Percentiles rank a stretch among this genome's conserved stretches.
Evolutionary conservation across 805 yeast species (phyloP).

Genomic region (Teunomyces lycoperdinae): DNA sequence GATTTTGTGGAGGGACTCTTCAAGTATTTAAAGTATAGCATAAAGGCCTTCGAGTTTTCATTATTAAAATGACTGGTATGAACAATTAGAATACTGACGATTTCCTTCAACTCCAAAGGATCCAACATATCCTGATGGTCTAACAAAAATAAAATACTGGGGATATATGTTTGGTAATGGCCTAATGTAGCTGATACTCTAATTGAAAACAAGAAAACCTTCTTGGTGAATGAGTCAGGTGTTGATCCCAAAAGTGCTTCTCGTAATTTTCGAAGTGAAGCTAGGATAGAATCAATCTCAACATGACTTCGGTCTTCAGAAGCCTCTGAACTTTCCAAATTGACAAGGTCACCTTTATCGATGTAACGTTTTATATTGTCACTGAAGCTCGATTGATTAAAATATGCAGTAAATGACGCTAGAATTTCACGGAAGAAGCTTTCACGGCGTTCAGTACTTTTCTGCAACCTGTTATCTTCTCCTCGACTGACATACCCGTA

Average conservation of each 20-base stretch:
- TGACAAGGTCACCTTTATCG: slow-evolving; percentile 6
- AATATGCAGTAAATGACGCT: slow-evolving; percentile 24
- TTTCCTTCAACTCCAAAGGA: slow-evolving; percentile 29
- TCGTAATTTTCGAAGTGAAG: slow-evolving; percentile 47
- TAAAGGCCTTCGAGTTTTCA: slow-evolving; percentile 30
- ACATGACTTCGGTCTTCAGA: background rate
- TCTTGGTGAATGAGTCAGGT: slow-evolving; percentile 38
- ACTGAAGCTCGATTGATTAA: slow-evolving; percentile 20
- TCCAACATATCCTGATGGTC: slow-evolving; percentile 18
- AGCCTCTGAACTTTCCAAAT: background rate
- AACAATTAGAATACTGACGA: slow-evolving; percentile 40
- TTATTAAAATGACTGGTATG: slow-evolving; percentile 44
- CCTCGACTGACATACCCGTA: slow-evolving; percentile 64
- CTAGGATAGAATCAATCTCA: slow-evolving; percentile 25
- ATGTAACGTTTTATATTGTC: slow-evolving; percentile 9
- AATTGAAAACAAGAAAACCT: slow-evolving; percentile 49
- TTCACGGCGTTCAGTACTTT: slow-evolving; percentile 40
- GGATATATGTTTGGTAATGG: slow-evolving; percentile 53
- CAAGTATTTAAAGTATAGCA: slow-evolving; percentile 26
- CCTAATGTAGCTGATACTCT: slow-evolving; percentile 44
- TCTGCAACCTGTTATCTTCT: slow-evolving; percentile 48
- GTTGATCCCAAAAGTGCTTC: slow-evolving; percentile 48
- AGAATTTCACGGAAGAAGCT: slow-evolving; percentile 39
- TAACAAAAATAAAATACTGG: slow-evolving; percentile 47
- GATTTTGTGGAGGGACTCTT: slow-evolving; percentile 8